Evolutionary conservation across 2,329 filamentous ascomycete species (phyloP), one percentile per base, ranked within the genome.

Genomic region (Clonostachys solani): DNA sequence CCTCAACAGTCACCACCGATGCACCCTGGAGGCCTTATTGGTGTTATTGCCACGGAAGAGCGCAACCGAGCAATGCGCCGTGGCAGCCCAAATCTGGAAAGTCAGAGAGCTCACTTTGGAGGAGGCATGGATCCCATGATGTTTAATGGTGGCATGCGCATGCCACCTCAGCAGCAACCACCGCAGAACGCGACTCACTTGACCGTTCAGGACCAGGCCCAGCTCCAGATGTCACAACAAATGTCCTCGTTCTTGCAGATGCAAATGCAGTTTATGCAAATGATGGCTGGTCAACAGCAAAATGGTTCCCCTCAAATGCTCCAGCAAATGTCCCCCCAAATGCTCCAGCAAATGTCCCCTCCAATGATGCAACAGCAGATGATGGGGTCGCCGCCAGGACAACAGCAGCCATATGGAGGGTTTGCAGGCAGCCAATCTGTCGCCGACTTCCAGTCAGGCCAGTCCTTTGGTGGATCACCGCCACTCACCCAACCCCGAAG

Each of bases 191-290:
- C 8, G 23, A 29, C 9, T 29, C 63, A 66, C 52, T 61, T 84
- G 41, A 79, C 78, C 15, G 72, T 83, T 3, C 80, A 79, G 18
- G 86, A 90, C 51, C 86, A 88, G 61, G 84, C 84, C 29, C 87
- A 92, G 56, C 77, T 92, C 40, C 84, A 92, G 55, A 86, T 94
- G 77, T 86, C 81, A 7, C 86, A 90, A 59, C 87, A 92, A 60
- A 92, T 92, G 88, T 79, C 81, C 47, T 85, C 89, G 58, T 91
- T 92, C 68, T 91, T 92, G 87, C 86, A 91, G 61, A 90, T 94
- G 85, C 90, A 95, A 63, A 92, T 95, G 86, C 88, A 95, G 62
- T 91, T 91, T 68, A 92, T 95, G 86, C 87, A 92, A 58, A 86
- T 90, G 81, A 87, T 89, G 78, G 74, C 75, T 1, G 55, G 61